These are phyloP conservation scores for Nicotiana obtusifolia DNA, from an alignment of 257 asterid species.

Conservation along the genomic window DNA sequence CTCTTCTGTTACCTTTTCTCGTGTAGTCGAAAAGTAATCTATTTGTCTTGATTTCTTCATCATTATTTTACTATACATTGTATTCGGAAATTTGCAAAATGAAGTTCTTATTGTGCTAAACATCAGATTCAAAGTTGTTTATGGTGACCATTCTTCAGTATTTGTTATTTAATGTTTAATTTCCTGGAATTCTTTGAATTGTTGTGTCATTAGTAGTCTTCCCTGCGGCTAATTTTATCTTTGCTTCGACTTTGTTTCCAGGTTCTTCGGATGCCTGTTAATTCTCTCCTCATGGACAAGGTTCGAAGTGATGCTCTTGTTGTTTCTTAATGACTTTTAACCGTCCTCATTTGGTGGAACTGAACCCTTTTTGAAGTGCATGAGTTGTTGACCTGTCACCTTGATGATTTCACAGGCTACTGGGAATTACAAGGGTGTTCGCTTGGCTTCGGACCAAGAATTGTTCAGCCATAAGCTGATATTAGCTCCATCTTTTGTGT, in stretches of 20 bases:
- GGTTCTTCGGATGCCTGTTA: conserved; percentile 81
- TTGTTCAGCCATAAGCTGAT: conserved; percentile 66
- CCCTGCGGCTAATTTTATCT: conserved; percentile 2
- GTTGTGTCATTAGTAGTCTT: neutral
- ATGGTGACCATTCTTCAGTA: neutral
- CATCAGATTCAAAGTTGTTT: neutral
- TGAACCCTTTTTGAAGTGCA: neutral
- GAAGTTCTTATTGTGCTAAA: neutral
- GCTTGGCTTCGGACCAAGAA: conserved; percentile 88
- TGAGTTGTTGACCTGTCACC: conserved; percentile 9
- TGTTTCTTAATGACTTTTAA: conserved; percentile 2
- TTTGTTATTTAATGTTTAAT: neutral
- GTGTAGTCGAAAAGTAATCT: neutral
- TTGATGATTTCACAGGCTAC: conserved; percentile 42
- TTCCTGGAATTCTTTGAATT: neutral
- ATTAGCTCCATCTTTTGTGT: conserved; percentile 58
- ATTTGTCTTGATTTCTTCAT: neutral
- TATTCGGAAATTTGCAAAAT: neutral
- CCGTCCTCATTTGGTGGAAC: neutral
- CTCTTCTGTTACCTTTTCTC: neutral
- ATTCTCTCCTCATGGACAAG: conserved; percentile 56
- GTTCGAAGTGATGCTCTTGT: conserved; percentile 25
- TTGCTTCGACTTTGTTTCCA: conserved; percentile 23
- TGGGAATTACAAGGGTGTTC: conserved; percentile 64
- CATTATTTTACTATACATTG: neutral